Base-by-base conservation (phyloP, 1,139 yeast species). In the Meyerozyma elateridarum region DNA sequence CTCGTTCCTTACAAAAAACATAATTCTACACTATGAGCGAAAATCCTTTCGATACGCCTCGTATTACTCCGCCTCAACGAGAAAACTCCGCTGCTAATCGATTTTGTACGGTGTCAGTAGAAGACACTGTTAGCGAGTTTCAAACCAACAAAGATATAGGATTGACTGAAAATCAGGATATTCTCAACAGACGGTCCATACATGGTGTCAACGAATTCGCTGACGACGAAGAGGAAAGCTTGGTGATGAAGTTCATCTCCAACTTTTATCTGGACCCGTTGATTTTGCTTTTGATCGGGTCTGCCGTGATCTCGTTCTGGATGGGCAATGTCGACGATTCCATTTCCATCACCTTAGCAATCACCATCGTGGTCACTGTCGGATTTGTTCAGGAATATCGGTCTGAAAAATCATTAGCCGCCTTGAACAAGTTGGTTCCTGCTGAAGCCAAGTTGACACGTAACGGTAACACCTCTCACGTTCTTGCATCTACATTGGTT, bases 301-400 rank as follows among this genome's bases (percentile, higher is more conserved):
- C 96, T 0, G 96, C 97, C 0, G 71, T 72, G 4, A 69, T 91
- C 22, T 80, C 93, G 43, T 82, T 91, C 45, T 59, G 85, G 52
- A 85, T 91, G 93, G 95, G 95, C 15, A 91, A 91, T 57, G 76
- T 79, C 24, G 96, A 89, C 54, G 98, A 91, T 55, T 95, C 97
- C 2, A 64, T 91, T 16, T 80, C 93, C 40, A 89, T 89, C 49
- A 79, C 94, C 0, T 65, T 87, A 43, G 97, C 97, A 5, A 85
- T 89, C 36, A 48, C 84, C 24, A 88, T 89, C 45, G 97, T 89
- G 19, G 96, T 89, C 6, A 75, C 93, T 0, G 98, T 91, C 19
- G 98, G 97, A 0, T 91, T 91, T 59, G 89, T 91, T 15, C 98
- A 91, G 58, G 98, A 91, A 55, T 88, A 88, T 53, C 72, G 96